Evolutionary conservation across 352 stramenopile species (phyloP).

Genomic region (Phytophthora sp.): DNA sequence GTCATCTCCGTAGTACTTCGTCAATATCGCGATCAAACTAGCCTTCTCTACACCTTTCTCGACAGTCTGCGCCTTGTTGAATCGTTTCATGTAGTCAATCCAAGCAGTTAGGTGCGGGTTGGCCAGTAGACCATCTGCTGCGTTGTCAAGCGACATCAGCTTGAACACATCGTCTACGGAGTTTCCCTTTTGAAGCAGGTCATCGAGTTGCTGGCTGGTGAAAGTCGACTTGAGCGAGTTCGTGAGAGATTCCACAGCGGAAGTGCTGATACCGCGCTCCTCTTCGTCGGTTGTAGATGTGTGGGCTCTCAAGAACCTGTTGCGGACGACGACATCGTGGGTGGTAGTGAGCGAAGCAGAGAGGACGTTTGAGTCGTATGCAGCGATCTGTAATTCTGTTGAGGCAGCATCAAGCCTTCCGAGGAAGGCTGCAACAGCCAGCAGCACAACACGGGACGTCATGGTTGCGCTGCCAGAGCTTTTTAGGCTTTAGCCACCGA

Average conservation of each 20-base stretch:
- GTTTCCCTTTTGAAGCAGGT: slow-evolving; percentile 6
- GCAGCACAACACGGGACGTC: no score
- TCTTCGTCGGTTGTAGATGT: not conserved
- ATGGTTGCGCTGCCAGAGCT: no score
- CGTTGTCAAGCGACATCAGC: slow-evolving; percentile 12
- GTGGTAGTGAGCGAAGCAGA: not conserved
- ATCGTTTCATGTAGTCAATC: slow-evolving; percentile 15
- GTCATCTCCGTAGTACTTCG: slow-evolving; percentile 16
- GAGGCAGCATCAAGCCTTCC: no score
- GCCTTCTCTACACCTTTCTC: no score
- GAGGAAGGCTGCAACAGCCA: no score
- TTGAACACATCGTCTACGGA: slow-evolving; percentile 10
- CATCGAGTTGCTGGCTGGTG: slow-evolving; percentile 8
- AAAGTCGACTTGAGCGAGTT: slow-evolving; percentile 13
- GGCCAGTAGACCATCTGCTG: slow-evolving; percentile 5
- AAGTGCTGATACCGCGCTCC: slow-evolving; percentile 3
- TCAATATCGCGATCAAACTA: slow-evolving; percentile 11
- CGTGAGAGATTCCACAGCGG: not conserved
- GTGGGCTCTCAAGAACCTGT: not conserved
- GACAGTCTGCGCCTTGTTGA: slow-evolving; percentile 15
- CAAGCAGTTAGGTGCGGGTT: slow-evolving; percentile 4
- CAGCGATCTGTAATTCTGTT: no score
- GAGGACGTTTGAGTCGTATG: no score
- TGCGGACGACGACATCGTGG: not conserved
- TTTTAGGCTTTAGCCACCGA: no score